A percentile compares a stretch with the other conserved stretches of the same genome.
Evolutionary conservation across 2,329 filamentous ascomycete species (phyloP).

Genomic region (Monosporascus sp.): DNA sequence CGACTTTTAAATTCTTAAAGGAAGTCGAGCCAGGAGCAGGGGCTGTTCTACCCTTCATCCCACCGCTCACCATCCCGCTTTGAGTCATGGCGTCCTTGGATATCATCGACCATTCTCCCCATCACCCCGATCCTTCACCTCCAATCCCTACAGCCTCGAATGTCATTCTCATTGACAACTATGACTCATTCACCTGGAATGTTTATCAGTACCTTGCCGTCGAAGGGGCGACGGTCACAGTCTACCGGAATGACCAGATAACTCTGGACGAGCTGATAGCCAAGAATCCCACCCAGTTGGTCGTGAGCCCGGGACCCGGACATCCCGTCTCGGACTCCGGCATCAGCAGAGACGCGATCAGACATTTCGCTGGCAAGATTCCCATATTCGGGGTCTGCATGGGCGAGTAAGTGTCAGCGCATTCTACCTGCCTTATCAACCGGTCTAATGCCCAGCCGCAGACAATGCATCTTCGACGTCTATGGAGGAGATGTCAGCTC

Average conservation of each 20-base stretch:
- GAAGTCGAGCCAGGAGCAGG: too few species aligned
- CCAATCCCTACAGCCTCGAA: slow-evolving; percentile 78
- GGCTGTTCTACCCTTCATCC: neutral
- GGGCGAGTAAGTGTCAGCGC: slow-evolving; percentile 68
- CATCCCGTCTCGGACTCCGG: slow-evolving; percentile 90
- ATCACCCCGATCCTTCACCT: slow-evolving; percentile 69
- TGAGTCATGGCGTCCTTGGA: slow-evolving; percentile 41
- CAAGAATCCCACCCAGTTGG: slow-evolving; percentile 84
- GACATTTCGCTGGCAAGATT: slow-evolving; percentile 88
- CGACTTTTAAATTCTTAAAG: too few species aligned
- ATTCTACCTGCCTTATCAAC: neutral
- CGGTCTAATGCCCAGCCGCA: slow-evolving; percentile 26
- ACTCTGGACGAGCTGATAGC: slow-evolving; percentile 76
- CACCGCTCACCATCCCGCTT: neutral
- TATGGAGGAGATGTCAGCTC: slow-evolving; percentile 89
- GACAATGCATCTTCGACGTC: slow-evolving; percentile 91
- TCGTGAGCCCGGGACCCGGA: slow-evolving; percentile 91
- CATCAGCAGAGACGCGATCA: slow-evolving; percentile 86
- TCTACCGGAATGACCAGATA: slow-evolving; percentile 89
- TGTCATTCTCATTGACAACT: slow-evolving; percentile 95
- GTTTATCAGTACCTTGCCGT: slow-evolving; percentile 97
- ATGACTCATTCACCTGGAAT: slow-evolving; percentile 99
- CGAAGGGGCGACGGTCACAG: slow-evolving; percentile 87
- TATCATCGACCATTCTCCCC: slow-evolving; percentile 76
- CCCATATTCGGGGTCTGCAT: slow-evolving; percentile 97